Percentiles rank a stretch among this genome's conserved stretches.
Evolutionary conservation across 1,284 basidiomycete genomes (phyloP).

Genomic region (Tilletia setariae): DNA sequence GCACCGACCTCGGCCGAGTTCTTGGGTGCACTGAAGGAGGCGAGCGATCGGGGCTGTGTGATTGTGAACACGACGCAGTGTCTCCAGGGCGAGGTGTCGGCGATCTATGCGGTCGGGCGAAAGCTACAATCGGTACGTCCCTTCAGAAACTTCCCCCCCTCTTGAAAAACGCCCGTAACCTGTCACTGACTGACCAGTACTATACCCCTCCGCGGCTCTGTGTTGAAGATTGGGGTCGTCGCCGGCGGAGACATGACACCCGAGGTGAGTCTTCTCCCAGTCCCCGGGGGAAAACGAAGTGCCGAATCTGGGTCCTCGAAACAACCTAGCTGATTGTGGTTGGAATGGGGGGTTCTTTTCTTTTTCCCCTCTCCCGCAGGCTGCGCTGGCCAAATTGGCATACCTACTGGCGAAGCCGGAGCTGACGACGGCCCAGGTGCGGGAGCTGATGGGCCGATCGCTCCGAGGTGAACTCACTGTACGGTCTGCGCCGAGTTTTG

Average conservation of each 20-base stretch:
- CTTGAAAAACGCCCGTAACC: too few relatives aligned
- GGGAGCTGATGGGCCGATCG: conserved; percentile 71
- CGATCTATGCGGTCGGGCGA: conserved; percentile 72
- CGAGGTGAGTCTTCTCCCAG: conserved; percentile 60
- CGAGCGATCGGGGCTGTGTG: conserved; percentile 75
- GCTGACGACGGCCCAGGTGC: conserved; percentile 67
- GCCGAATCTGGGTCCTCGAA: too few relatives aligned
- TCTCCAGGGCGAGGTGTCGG: conserved; percentile 60
- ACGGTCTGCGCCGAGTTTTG: not conserved
- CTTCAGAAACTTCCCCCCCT: too few relatives aligned
- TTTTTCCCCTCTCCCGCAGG: conserved; percentile 54
- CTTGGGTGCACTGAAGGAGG: conserved; percentile 66
- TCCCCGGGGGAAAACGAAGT: too few relatives aligned
- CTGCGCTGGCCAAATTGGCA: conserved; percentile 79
- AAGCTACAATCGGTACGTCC: conserved; percentile 67
- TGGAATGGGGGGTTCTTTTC: too few relatives aligned
- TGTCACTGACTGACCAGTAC: not conserved
- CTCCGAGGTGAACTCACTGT: conserved; percentile 80
- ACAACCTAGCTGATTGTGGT: too few relatives aligned
- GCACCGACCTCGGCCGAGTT: conserved; percentile 55
- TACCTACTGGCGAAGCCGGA: conserved; percentile 84
- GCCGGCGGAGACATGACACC: conserved; percentile 76
- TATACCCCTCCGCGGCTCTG: not conserved
- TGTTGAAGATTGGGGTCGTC: conserved; percentile 35
- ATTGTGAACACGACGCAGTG: conserved; percentile 90